These are phyloP conservation scores for Kluyveromyces lactis DNA, from an alignment of 805 yeast species.

Conservation along the genomic window DNA sequence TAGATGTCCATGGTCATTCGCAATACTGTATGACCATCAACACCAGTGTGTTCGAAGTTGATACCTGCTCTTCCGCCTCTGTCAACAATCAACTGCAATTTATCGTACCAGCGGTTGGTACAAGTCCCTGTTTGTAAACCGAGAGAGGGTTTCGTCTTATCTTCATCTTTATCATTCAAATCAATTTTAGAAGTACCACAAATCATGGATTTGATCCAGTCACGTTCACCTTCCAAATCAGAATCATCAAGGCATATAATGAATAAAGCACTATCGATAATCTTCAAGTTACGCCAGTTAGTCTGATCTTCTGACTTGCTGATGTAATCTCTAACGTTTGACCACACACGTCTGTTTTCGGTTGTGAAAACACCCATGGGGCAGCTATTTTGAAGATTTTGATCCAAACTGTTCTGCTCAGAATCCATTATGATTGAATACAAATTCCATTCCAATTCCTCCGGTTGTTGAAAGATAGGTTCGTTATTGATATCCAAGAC, in stretches of 20 bases:
- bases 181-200: conserved; percentile 77
- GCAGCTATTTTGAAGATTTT: neutral
- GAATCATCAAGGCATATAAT: conserved; percentile 78
- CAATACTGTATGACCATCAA: conserved; percentile 90
- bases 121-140: conserved; percentile 93
- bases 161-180: conserved; percentile 27
- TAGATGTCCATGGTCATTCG: conserved; percentile 84
- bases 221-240: conserved; percentile 48
- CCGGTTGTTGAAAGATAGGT: conserved; percentile 56
- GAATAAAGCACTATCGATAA: conserved; percentile 76
- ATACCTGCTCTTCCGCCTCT: conserved; percentile 88
- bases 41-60: conserved; percentile 91
- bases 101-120: conserved; percentile 92
- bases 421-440: conserved; percentile 74
- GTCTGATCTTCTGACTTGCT: conserved; percentile 32
- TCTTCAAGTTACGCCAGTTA: conserved; percentile 63
- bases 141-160: conserved; percentile 12
- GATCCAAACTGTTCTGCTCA: conserved; percentile 12
- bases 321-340: conserved; percentile 53
- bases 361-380: conserved; percentile 88
- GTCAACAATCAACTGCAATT: conserved; percentile 78
- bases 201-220: conserved; percentile 73
- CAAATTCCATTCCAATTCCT: conserved; percentile 66
- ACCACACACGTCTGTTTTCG: conserved; percentile 85
- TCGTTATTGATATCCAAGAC: conserved; percentile 70